Evolutionary conservation across 2,329 filamentous ascomycete genomes (phyloP).

Genomic region (Drechslerella dactyloides): DNA sequence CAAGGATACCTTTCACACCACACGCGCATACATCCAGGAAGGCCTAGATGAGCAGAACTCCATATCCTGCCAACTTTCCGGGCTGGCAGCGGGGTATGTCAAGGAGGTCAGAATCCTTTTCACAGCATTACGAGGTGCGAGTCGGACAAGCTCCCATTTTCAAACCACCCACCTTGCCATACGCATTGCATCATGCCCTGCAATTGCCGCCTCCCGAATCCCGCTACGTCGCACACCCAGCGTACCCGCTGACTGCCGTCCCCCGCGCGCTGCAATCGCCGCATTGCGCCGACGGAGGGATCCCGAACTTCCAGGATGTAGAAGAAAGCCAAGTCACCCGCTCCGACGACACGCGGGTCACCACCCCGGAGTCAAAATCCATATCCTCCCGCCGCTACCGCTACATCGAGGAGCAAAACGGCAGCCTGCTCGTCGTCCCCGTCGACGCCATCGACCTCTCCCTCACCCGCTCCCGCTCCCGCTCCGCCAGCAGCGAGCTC

Average conservation of each 20-base stretch:
- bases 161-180: conserved; percentile 7
- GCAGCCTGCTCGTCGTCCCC: conserved; percentile 43
- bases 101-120: conserved; percentile 52
- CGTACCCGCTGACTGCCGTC: too few relatives aligned
- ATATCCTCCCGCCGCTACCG: conserved; percentile 37
- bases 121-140: conserved; percentile 51
- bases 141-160: conserved; percentile 48
- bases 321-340: conserved; percentile 50
- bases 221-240: background rate
- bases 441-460: conserved; percentile 5
- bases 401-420: conserved; percentile 48
- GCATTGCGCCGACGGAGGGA: background rate
- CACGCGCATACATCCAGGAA: conserved; percentile 13
- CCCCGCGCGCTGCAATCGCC: background rate
- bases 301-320: conserved; percentile 31
- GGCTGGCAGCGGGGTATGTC: conserved; percentile 51
- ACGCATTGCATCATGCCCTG: too few relatives aligned
- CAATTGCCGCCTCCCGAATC: too few relatives aligned
- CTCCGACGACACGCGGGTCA: conserved; percentile 46
- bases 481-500: background rate
- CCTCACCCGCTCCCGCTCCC: background rate
- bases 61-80: conserved; percentile 51
- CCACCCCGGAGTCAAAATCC: conserved; percentile 39
- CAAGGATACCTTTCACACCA: too few relatives aligned
- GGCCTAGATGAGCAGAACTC: conserved; percentile 48